Percentiles rank a stretch among this genome's conserved stretches.
phyloP scores from a whole-genome alignment of 2,329 filamentous ascomycete species.

The Colletotrichum gloeosporioides region DNA sequence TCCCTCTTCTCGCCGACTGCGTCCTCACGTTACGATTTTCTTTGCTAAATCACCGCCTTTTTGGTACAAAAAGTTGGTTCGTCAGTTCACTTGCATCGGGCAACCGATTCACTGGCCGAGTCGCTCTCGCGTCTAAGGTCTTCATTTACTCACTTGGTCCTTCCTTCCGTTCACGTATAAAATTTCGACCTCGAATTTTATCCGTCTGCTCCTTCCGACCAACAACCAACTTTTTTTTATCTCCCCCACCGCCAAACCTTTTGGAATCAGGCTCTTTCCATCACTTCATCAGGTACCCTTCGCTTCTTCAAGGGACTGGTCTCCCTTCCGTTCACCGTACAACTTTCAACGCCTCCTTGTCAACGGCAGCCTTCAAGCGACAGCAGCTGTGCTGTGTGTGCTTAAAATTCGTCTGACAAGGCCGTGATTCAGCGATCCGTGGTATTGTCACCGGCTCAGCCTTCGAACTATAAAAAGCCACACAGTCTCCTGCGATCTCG shows the following conservation, averaged over 20 bases:
- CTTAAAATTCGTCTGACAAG: background rate
- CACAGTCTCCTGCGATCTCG: background rate
- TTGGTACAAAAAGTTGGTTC: background rate
- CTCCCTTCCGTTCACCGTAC: background rate
- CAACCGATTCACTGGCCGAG: background rate
- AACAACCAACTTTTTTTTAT: background rate
- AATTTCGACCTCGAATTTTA: background rate
- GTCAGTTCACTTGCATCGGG: background rate
- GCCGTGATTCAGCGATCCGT: background rate
- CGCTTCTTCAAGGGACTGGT: background rate
- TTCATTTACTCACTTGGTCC: background rate
- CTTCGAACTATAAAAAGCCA: background rate
- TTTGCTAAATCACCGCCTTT: background rate
- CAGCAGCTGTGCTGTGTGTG: background rate
- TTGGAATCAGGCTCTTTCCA: background rate
- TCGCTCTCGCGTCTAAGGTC: background rate
- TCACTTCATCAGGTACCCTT: background rate
- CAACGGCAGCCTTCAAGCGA: background rate
- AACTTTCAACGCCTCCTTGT: background rate
- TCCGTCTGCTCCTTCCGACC: background rate
- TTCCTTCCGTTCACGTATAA: background rate
- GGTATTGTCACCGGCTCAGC: background rate
- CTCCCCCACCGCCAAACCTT: background rate
- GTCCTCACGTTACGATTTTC: background rate
- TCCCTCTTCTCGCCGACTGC: background rate